Base-by-base conservation (phyloP, 2,329 filamentous ascomycete genomes). In the Cadophora sp. region DNA sequence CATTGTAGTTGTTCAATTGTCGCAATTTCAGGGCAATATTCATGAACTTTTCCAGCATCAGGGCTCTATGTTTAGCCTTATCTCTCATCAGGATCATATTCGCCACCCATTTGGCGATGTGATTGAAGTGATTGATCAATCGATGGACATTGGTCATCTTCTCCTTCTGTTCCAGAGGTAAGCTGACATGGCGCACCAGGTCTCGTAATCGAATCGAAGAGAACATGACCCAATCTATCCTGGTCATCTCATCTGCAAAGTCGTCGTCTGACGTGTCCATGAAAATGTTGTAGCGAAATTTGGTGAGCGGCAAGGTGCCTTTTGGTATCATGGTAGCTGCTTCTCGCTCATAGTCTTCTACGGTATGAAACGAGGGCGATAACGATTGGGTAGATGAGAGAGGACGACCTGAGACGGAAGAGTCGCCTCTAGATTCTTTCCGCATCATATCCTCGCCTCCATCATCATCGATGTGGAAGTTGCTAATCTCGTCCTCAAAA, bases 221-320 rank as follows among this genome's bases (percentile, higher is more conserved):
- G 79, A 97, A 98, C 91, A 98, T 96, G 79, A 97, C 90, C 95
- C 95, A 98, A 80, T 99, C 96, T 65, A 99, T 97, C 69, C 95
- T 87, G 4, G 96, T 98, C 76, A 99, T 86, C 79, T 99, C 96
- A 68, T 91, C 90, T 19, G 95, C 95, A 73, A 98, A 91, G 60
- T 93, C 88, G 69, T 97, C 92, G 64, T 97, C 91, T 0, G 92
- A 86, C 27, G 91, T 91, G 43, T 92, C 92, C 90, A 98, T 97
- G 73, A 98, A 92, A 62, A 91, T 89, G 73, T 94, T 93, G 84
- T 96, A 99, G 69, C 96, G 92, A 51, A 91, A 84, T 79, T 98
- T 98, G 73, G 90, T 92, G 69, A 97, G 86, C 1, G 89, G 86
- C 64, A 91, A 83, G 46, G 86, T 89, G 0, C 89, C 87, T 50